These are phyloP conservation scores for Catharanthus roseus DNA, from an alignment of 257 asterid genomes.

Conservation along the genomic window DNA sequence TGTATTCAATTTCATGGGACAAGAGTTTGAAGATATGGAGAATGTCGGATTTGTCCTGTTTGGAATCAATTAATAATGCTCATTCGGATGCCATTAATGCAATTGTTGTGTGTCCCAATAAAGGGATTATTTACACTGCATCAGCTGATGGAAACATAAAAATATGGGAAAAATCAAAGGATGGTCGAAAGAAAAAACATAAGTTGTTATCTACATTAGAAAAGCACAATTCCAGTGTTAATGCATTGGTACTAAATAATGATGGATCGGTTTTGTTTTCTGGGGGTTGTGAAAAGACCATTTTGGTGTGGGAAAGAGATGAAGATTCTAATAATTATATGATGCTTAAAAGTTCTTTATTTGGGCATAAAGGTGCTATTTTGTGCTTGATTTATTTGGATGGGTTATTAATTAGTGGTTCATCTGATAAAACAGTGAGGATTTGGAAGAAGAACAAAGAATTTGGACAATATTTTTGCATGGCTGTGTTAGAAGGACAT, in stretches of 20 bases:
- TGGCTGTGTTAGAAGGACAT: constrained; percentile 48
- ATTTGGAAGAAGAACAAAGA: constrained; percentile 37
- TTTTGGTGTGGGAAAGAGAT: constrained; percentile 36
- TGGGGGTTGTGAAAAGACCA: constrained; percentile 41
- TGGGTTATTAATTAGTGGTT: constrained; percentile 45
- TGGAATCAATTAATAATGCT: constrained; percentile 34
- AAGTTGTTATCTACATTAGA: constrained; percentile 10
- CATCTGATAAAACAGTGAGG: constrained; percentile 44
- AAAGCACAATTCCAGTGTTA: constrained; percentile 40
- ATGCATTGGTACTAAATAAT: constrained; percentile 35
- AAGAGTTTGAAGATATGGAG: constrained; percentile 49
- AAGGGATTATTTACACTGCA: constrained; percentile 40
- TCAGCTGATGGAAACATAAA: constrained; percentile 50
- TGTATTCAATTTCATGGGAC: constrained; percentile 60
- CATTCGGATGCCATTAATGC: constrained; percentile 58
- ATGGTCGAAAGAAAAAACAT: constrained; percentile 3
- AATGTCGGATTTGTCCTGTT: constrained; percentile 29
- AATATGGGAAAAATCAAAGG: constrained; percentile 29
- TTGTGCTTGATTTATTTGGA: constrained; percentile 34
- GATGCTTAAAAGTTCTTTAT: constrained; percentile 21
- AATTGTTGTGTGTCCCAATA: constrained; percentile 20
- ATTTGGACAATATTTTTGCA: constrained; percentile 24
- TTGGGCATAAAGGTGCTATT: constrained; percentile 48
- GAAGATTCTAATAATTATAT: constrained; percentile 7
- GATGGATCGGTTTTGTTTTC: constrained; percentile 40